A percentile compares a stretch with the other conserved stretches of the same genome.
These are phyloP conservation scores for Pilaira anomala DNA, from an alignment of 192 early-diverging fungal genomes.

Conservation along the genomic window DNA sequence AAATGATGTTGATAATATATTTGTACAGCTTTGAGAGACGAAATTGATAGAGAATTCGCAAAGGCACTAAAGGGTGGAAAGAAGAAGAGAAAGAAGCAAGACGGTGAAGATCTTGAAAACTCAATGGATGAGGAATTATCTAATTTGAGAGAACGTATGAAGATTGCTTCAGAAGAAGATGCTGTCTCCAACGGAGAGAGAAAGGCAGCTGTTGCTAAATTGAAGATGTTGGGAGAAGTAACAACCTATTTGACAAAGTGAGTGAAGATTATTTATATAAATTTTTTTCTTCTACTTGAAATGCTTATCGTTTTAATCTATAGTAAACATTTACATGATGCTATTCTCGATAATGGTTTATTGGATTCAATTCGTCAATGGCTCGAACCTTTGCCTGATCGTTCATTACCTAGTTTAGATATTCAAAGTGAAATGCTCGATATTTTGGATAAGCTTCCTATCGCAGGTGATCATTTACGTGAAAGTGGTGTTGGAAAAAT, in stretches of 20 bases:
- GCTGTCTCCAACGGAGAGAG: constrained; percentile 55
- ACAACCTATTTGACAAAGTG: constrained; percentile 58
- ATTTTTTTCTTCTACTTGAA: background rate
- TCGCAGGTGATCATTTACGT: constrained; percentile 72
- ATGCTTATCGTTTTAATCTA: background rate
- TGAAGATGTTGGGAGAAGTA: constrained; percentile 60
- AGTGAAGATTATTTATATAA: background rate
- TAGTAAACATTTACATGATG: constrained; percentile 63
- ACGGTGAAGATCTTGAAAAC: constrained; percentile 35
- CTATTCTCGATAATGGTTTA: constrained; percentile 81
- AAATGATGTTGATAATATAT: background rate
- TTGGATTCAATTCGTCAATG: constrained; percentile 81
- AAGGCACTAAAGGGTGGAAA: constrained; percentile 34
- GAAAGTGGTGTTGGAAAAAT: constrained; percentile 82
- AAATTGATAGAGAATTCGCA: constrained; percentile 32
- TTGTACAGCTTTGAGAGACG: constrained; percentile 30
- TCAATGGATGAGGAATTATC: constrained; percentile 36
- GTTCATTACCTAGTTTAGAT: constrained; percentile 84
- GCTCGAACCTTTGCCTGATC: constrained; percentile 89
- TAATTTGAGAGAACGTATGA: constrained; percentile 36
- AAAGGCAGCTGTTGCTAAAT: constrained; percentile 65
- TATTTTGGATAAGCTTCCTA: constrained; percentile 65
- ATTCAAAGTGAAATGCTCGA: constrained; percentile 80
- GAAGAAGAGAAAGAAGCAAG: constrained; percentile 36
- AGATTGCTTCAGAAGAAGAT: constrained; percentile 61